These are phyloP conservation scores for Balakata baccata DNA, from an alignment of 345 rosid species.

Conservation along the genomic window DNA sequence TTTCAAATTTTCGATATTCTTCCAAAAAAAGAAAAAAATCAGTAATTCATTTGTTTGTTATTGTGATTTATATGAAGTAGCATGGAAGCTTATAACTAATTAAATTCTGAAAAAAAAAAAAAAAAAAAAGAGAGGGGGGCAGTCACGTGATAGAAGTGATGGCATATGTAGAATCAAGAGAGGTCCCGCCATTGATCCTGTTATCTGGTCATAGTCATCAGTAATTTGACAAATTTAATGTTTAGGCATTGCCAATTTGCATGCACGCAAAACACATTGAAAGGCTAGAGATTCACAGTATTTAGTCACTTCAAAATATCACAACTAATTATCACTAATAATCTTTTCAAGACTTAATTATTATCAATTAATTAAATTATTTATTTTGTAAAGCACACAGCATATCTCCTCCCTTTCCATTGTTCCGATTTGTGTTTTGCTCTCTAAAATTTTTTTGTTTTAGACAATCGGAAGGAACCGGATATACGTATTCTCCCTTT, in stretches of 20 bases:
- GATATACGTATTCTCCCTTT: no score
- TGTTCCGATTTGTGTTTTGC: no score
- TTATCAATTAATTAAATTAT: no score
- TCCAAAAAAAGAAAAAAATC: no score
- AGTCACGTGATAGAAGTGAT: not conserved
- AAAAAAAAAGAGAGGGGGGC: not conserved
- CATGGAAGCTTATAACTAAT: not conserved
- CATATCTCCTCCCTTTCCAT: no score
- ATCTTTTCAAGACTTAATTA: no score
- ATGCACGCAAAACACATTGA: not conserved
- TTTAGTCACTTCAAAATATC: slow-evolving; percentile 19
- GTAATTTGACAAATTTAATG: not conserved
- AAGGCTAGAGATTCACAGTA: slow-evolving; percentile 26
- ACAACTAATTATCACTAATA: not conserved
- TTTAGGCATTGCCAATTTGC: not conserved
- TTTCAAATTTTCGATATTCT: no score
- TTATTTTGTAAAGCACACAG: no score
- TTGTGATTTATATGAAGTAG: not conserved
- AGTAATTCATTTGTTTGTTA: no score
- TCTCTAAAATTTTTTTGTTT: no score
- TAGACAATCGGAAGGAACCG: no score
- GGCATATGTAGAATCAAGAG: not conserved
- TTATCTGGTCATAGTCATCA: not conserved
- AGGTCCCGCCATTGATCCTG: not conserved
- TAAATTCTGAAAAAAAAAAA: not conserved